These are phyloP conservation scores for Bonnemaisonia californica DNA, from an alignment of 31 red algal species.

Conservation along the genomic window DNA sequence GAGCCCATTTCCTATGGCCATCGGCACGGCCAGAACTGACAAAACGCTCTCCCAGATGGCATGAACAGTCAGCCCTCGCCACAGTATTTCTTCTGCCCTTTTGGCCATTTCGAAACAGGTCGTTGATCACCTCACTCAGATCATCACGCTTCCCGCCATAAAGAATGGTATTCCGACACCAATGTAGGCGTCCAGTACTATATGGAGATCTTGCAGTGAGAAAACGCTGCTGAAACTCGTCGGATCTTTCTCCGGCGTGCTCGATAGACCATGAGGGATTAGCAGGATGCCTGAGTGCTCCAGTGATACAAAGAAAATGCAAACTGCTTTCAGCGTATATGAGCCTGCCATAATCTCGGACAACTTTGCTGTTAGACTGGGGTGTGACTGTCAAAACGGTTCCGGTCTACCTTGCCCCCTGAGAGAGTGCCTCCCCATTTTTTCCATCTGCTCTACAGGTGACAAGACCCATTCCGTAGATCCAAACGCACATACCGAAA, in stretches of 20 bases:
- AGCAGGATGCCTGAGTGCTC: neutral
- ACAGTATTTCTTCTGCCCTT: neutral
- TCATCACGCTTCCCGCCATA: neutral
- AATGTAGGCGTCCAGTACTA: neutral
- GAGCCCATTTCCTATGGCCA: neutral
- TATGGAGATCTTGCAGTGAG: neutral
- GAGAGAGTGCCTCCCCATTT: neutral
- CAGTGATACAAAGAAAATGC: neutral
- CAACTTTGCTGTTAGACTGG: neutral
- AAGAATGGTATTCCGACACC: neutral
- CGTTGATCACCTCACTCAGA: neutral
- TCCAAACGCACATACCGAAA: conserved; percentile 42
- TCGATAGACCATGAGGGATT: neutral
- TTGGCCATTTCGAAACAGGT: neutral
- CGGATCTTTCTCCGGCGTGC: neutral
- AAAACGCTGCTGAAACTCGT: neutral
- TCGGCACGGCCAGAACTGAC: neutral
- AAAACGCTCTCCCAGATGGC: neutral
- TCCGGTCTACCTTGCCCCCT: neutral
- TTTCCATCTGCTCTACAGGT: conserved; percentile 43
- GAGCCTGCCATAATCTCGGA: neutral
- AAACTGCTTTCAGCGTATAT: neutral
- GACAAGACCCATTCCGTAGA: conserved; percentile 44
- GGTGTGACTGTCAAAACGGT: neutral
- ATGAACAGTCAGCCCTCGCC: neutral